A percentile compares a stretch with the other conserved stretches of the same genome.
Evolutionary conservation across 257 asterid genomes (phyloP).

Genomic region (Solanum pinnatisectum): DNA sequence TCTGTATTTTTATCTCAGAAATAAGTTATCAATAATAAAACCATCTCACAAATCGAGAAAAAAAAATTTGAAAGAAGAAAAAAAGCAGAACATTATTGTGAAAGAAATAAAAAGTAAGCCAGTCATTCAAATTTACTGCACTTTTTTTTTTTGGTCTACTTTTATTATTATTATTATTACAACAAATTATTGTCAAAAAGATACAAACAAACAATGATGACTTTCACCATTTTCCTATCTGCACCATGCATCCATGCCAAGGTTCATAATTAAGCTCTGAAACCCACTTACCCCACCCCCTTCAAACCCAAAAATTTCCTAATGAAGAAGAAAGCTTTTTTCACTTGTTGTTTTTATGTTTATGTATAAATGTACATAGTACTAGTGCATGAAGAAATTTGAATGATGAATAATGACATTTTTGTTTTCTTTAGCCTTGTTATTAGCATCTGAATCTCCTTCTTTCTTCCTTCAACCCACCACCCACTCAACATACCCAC

Average conservation of each 20-base stretch:
- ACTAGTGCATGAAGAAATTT: background rate
- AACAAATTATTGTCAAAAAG: background rate
- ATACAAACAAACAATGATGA: background rate
- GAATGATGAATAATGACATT: background rate
- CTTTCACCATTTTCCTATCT: background rate
- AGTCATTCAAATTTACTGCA: background rate
- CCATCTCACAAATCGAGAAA: slow-evolving; percentile 2
- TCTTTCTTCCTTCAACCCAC: background rate
- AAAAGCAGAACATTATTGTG: background rate
- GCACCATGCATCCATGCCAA: slow-evolving; percentile 5
- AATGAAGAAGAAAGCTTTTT: background rate
- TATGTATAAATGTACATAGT: background rate
- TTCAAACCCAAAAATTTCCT: background rate
- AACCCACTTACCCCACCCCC: background rate
- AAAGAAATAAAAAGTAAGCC: background rate
- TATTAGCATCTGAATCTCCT: slow-evolving; percentile 1
- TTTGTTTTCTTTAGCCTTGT: background rate
- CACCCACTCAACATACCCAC: background rate
- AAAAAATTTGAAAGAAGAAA: background rate
- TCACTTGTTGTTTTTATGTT: background rate
- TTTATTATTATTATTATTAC: background rate
- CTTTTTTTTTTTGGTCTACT: background rate
- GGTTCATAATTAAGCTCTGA: slow-evolving; percentile 1
- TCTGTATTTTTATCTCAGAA: background rate
- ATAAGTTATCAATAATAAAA: background rate